A percentile compares a stretch with the other conserved stretches of the same genome.
phyloP scores from a whole-genome alignment of 2,329 filamentous ascomycete genomes.

The Phialophora chinensis region DNA sequence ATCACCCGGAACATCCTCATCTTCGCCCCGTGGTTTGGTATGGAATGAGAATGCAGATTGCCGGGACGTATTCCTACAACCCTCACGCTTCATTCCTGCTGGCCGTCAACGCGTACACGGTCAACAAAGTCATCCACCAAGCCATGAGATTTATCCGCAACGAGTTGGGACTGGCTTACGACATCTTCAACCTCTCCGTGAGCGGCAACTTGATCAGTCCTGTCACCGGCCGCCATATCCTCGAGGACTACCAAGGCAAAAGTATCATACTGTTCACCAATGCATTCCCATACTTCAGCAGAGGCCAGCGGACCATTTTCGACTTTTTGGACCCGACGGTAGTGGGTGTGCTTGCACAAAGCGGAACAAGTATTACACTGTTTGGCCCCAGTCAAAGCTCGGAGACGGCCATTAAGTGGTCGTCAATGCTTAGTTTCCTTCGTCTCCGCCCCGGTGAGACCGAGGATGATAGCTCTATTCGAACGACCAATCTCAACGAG shows the following conservation, averaged over 20 bases:
- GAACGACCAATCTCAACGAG: background rate
- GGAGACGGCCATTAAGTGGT: background rate
- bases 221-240: background rate
- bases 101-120: conserved; percentile 7
- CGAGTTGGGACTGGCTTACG: conserved; percentile 1
- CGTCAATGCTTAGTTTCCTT: background rate
- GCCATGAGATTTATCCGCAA: conserved; percentile 5
- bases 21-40: conserved; percentile 2
- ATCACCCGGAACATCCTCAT: background rate
- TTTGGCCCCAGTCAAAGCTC: conserved; percentile 1
- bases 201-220: conserved; percentile 2
- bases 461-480: background rate
- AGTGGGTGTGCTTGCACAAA: background rate
- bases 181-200: conserved; percentile 9
- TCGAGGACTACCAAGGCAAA: conserved; percentile 6
- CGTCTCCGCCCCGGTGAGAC: background rate
- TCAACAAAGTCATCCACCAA: conserved; percentile 9
- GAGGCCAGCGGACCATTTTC: background rate
- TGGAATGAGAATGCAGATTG: conserved; percentile 9
- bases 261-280: conserved; percentile 2
- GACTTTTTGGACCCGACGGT: background rate
- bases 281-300: background rate
- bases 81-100: conserved; percentile 1
- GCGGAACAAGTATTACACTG: background rate
- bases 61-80: conserved; percentile 4